phyloP scores from a whole-genome alignment of 1,284 basidiomycete species.

The Anthracocystis panici-leucophaei region DNA sequence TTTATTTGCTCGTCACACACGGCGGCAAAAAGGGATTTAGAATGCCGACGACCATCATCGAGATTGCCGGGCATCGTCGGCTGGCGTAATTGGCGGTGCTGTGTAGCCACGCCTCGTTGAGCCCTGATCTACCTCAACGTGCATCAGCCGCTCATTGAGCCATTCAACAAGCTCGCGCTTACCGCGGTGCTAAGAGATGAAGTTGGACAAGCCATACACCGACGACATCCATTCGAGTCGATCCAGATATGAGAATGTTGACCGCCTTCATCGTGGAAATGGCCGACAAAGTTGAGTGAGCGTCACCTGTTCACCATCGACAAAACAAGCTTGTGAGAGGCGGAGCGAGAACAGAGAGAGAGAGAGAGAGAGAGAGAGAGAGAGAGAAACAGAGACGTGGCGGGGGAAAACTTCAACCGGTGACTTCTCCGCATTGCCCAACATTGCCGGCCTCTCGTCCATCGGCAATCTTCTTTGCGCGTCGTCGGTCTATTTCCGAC shows the following conservation, averaged over 20 bases:
- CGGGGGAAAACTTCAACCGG: conserved; percentile 23
- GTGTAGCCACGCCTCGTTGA: no score
- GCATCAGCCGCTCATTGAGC: no score
- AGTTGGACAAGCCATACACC: no score
- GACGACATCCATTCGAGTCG: no score
- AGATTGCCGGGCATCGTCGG: conserved; percentile 16
- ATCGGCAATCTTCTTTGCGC: conserved; percentile 22
- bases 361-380: conserved; percentile 4
- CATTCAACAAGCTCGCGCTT: no score
- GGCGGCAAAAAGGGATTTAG: conserved; percentile 7
- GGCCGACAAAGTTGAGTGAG: not conserved
- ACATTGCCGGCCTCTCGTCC: conserved; percentile 20
- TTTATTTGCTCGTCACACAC: not conserved
- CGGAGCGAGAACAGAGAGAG: conserved; percentile 2
- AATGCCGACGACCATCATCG: conserved; percentile 8
- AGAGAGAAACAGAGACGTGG: not conserved
- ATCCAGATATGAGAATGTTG: no score
- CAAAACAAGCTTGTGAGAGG: not conserved
- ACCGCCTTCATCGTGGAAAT: no score
- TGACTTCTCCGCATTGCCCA: conserved; percentile 36
- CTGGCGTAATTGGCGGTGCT: no score
- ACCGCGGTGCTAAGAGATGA: no score
- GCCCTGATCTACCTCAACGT: no score
- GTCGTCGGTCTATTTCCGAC: not conserved
- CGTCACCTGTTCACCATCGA: not conserved